These are phyloP conservation scores for Penstemon barbatus DNA, from an alignment of 257 asterid genomes.

Conservation along the genomic window DNA sequence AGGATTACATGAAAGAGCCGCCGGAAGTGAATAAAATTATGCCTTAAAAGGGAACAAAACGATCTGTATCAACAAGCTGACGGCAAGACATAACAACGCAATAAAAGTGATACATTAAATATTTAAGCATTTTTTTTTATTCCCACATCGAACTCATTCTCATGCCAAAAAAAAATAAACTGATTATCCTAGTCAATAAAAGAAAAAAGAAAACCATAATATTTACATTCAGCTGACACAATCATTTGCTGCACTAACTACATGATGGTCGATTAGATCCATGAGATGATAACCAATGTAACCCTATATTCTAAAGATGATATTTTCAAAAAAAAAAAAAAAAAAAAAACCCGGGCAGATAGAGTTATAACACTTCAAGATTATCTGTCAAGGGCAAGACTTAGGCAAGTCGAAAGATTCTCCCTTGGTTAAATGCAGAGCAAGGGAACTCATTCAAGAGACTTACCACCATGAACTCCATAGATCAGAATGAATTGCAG, in stretches of 20 bases:
- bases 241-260: constrained; percentile 39
- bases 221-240: constrained; percentile 36
- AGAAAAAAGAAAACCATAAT: constrained; percentile 8
- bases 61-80: background rate
- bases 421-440: constrained; percentile 5
- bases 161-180: constrained; percentile 2
- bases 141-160: constrained; percentile 10
- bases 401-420: constrained; percentile 12
- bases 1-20: background rate
- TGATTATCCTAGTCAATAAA: background rate
- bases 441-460: constrained; percentile 14
- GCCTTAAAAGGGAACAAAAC: background rate
- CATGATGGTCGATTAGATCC: constrained; percentile 20
- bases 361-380: constrained; percentile 7
- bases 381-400: background rate
- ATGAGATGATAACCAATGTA: constrained; percentile 25
- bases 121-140: background rate
- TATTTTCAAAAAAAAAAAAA: constrained; percentile 19
- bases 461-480: constrained; percentile 18
- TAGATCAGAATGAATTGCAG: constrained; percentile 22
- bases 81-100: background rate
- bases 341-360: constrained; percentile 26
- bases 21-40: background rate
- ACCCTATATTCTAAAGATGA: constrained; percentile 14
- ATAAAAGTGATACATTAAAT: background rate